Evolutionary conservation across 1,284 basidiomycete species (phyloP), one percentile per base, ranked within the genome.

Genomic region (Trametes pubescens): DNA sequence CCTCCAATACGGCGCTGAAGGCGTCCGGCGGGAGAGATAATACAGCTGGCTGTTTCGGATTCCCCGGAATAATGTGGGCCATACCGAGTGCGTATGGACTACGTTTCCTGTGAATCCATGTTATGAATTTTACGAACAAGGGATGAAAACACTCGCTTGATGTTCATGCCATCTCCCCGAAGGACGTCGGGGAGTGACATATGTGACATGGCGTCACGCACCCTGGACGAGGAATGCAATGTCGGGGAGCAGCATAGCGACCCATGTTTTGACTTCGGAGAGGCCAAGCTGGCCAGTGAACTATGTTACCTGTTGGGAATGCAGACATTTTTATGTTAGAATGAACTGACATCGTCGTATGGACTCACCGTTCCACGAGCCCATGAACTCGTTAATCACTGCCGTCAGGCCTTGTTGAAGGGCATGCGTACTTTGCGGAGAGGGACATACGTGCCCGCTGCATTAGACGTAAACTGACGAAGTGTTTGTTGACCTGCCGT

Each of bases 151-250:
- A 53, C 58, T 46, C 58, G 21, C 58, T 51, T 47, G 10, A n/a
- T 35, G 3, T 32, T 16, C 55, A 13, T 4, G 5, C 47, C 46
- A 10, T 18, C 37, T 11, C 18, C 38, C n/a, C 16, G 21, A 37
- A 35, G 56, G 21, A 35, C n/a, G 47, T 29, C 51, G 29, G 21
- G 40, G 14, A 16, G 58, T 53, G 58, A 59, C 58, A 53, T 51
- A 26, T 21, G 58, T 59, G 38, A 59, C 58, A n/a, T 35, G 16
- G n/a, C n/a, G 58, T 59, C 58, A 59, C 58, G 22, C 24, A 7
- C n/a, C 37, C 48, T 22, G 47, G 21, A 29, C 34, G 47, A 38
- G 32, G 22, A 14, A 21, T 48, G 24, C 55, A n/a, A 34, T 37
- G 29, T 48, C 9, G 55, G 11, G 22, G 22, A 46, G 55, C 46